Evolutionary conservation across 2,329 filamentous ascomycete species (phyloP).

Genomic region (Salinomyces thailandicus): DNA sequence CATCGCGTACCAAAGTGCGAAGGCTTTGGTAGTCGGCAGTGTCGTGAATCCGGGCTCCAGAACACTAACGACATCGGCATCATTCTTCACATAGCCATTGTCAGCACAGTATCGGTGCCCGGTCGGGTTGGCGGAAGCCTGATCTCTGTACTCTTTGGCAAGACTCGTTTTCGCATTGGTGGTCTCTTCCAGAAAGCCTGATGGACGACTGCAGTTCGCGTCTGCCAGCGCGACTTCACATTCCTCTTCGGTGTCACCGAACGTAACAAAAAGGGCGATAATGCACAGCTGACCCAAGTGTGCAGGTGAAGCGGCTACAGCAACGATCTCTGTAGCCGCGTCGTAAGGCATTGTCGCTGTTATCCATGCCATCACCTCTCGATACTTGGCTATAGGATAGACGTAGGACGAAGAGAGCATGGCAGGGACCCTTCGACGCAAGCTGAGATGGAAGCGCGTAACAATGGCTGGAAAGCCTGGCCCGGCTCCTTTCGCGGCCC

Average conservation of each 20-base stretch:
- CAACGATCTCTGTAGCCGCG: slow-evolving; percentile 33
- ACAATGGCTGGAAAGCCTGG: slow-evolving; percentile 44
- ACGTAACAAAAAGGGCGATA: neutral
- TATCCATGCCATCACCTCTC: slow-evolving; percentile 39
- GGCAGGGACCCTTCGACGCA: slow-evolving; percentile 16
- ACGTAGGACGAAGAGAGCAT: slow-evolving; percentile 35
- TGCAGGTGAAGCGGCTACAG: slow-evolving; percentile 13
- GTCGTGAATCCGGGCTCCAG: slow-evolving; percentile 40
- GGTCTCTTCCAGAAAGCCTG: slow-evolving; percentile 21
- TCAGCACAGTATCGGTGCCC: slow-evolving; percentile 41
- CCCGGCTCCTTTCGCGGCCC: slow-evolving; percentile 41
- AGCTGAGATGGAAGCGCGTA: slow-evolving; percentile 40
- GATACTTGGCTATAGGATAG: slow-evolving; percentile 38
- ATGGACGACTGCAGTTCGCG: neutral
- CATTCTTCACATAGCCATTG: slow-evolving; percentile 42
- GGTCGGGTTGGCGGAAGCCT: slow-evolving; percentile 39
- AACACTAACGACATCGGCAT: slow-evolving; percentile 35
- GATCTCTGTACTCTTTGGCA: slow-evolving; percentile 32
- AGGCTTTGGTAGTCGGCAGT: slow-evolving; percentile 37
- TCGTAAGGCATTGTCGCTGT: slow-evolving; percentile 29
- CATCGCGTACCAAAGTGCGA: slow-evolving; percentile 44
- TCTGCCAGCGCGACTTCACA: neutral
- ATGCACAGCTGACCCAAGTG: neutral
- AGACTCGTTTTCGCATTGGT: slow-evolving; percentile 35
- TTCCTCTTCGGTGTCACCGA: neutral